These are phyloP conservation scores for Colletotrichum sp. DNA, from an alignment of 2,329 filamentous ascomycete species.

Conservation along the genomic window DNA sequence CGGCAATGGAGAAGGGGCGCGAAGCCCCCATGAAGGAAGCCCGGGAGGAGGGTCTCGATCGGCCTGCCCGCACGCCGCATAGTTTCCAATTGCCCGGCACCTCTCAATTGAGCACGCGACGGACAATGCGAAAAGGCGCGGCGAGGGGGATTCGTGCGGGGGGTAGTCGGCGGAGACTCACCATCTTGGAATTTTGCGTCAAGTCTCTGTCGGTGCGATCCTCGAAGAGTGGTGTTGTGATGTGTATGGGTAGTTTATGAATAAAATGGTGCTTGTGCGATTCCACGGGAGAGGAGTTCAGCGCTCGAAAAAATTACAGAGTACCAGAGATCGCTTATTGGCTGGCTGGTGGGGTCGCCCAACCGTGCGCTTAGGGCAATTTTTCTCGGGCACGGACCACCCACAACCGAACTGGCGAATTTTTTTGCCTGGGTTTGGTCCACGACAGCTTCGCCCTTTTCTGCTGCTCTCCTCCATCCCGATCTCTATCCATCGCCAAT, in stretches of 20 bases:
- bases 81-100: not conserved
- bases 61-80: not conserved
- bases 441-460: conserved; percentile 8
- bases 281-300: conserved; percentile 1
- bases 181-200: conserved; percentile 62
- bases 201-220: conserved; percentile 66
- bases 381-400: conserved; percentile 44
- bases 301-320: not conserved
- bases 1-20: not conserved
- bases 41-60: not conserved
- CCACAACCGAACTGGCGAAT: conserved; percentile 36
- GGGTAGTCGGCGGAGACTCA: conserved; percentile 42
- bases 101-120: not conserved
- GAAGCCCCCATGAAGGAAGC: not conserved
- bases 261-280: conserved; percentile 28
- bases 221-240: conserved; percentile 64
- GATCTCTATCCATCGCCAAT: conserved; percentile 27
- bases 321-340: conserved; percentile 11
- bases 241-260: conserved; percentile 38
- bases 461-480: conserved; percentile 10
- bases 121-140: not conserved
- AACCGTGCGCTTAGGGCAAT: conserved; percentile 44
- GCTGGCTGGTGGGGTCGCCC: conserved; percentile 1
- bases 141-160: not conserved
- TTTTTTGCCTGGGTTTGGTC: conserved; percentile 20